A percentile compares a stretch with the other conserved stretches of the same genome.
These are phyloP conservation scores for Globisporangium echinulatum DNA, from an alignment of 352 stramenopile genomes.

Conservation along the genomic window DNA sequence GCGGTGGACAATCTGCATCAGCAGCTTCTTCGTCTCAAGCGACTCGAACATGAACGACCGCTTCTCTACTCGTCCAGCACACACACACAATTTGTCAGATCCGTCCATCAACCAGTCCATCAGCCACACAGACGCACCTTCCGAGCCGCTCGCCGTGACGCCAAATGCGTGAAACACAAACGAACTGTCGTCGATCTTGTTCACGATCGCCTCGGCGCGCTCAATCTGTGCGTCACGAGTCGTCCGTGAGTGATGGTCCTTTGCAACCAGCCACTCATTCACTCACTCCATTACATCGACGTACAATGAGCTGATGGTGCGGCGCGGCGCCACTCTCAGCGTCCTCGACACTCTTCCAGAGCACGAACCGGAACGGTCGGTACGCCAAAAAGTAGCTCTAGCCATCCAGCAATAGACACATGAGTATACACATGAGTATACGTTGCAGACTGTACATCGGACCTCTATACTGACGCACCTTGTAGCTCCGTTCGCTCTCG, in stretches of 20 bases:
- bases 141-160: slow-evolving; percentile 29
- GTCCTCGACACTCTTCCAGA: slow-evolving; percentile 79
- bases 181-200: slow-evolving; percentile 54
- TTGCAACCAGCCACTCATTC: too few species aligned
- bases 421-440: not conserved
- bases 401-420: slow-evolving; percentile 6
- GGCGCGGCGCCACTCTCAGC: slow-evolving; percentile 46
- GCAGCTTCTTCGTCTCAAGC: slow-evolving; percentile 38
- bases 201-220: slow-evolving; percentile 41
- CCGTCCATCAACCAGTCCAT: not conserved
- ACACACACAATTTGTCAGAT: not conserved
- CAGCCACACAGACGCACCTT: slow-evolving; percentile 22
- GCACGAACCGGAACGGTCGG: slow-evolving; percentile 64
- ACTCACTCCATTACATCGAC: slow-evolving; percentile 10
- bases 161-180: slow-evolving; percentile 62
- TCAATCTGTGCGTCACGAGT: slow-evolving; percentile 46
- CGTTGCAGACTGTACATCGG: too few species aligned
- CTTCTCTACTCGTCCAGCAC: slow-evolving; percentile 33
- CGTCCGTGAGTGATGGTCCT: too few species aligned
- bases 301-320: slow-evolving; percentile 55
- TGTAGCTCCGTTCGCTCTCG: slow-evolving; percentile 56
- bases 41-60: slow-evolving; percentile 60
- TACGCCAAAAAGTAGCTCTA: slow-evolving; percentile 58
- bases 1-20: slow-evolving; percentile 37
- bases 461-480: slow-evolving; percentile 25